Evolutionary conservation across 495 filamentous ascomycete genomes (phyloP), one percentile per base, ranked within the genome.

Genomic region (Zalerion maritima): DNA sequence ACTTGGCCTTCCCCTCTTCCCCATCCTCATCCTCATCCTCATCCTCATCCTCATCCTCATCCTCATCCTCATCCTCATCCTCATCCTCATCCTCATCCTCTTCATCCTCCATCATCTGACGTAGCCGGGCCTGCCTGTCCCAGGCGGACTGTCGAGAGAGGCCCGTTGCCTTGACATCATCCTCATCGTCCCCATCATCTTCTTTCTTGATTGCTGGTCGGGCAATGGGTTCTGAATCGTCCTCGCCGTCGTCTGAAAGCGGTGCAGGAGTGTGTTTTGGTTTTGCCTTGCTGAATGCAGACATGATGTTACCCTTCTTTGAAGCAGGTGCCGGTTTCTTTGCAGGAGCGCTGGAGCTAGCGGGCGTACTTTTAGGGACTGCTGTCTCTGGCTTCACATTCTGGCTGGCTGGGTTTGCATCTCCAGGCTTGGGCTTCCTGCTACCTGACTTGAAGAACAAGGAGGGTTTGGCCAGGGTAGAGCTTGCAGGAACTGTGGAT

Each of bases 51-150:
- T 44, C 25, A 14, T 29, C 43, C 7, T 18, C 21, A 10, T 24
- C 26, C 11, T 29, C 17, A 7, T 16, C 12, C 3, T 34, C 27
- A 14, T 32, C 24, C 8, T 18, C 26, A 11, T 43, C 38, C 30
- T 45, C 32, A 17, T 50, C 38, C 9, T 26, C 16, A 9, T 53
- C 54, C n/a, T 60, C 48, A 29, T 55, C 69, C 45, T 75, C 78
- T 22, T 79, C 75, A 41, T 81, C 69, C 17, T 92, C 81, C 84
- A 93, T 91, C 84, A 93, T 91, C 34, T 71, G 69, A 26, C 61
- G 67, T 8, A 92, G 62, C 32, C 66, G 66, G 24, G 76, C 81
- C 45, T 83, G 73, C 11, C 82, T 73, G n/a, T n/a, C n/a, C n/a
- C n/a, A n/a, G n/a, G n/a, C n/a, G n/a, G n/a, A n/a, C n/a, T n/a